Conservation (phyloP, 2,329 filamentous ascomycete genomes). For the Fusarium pseudoanthophilum region DNA sequence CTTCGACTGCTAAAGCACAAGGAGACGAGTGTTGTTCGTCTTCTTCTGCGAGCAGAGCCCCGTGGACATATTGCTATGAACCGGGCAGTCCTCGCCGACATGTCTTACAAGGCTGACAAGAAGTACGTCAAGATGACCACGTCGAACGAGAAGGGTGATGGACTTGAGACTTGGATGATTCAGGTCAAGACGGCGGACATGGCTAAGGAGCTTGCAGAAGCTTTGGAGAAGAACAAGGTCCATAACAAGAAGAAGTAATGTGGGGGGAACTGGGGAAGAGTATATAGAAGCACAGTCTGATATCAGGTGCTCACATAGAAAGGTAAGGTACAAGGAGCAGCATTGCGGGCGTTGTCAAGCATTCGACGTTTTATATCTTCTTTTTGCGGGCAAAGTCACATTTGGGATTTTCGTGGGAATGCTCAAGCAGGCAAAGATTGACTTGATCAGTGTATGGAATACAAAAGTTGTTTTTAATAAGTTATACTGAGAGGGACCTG, state of each 20-base stretch:
- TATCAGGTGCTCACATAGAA: conserved; percentile 41
- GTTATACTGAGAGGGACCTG: not conserved
- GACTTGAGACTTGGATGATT: conserved; percentile 76
- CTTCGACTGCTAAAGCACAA: conserved; percentile 80
- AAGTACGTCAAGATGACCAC: conserved; percentile 71
- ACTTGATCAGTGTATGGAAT: conserved; percentile 40
- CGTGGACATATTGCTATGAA: conserved; percentile 80
- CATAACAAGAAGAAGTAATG: conserved; percentile 64
- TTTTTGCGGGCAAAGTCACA: conserved; percentile 1
- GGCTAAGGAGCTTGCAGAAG: conserved; percentile 63
- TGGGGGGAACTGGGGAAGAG: conserved; percentile 23
- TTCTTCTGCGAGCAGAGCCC: conserved; percentile 80
- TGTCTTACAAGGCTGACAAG: conserved; percentile 69
- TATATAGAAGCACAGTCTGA: conserved; percentile 39
- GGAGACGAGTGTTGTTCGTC: conserved; percentile 70
- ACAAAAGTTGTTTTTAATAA: conserved; percentile 35
- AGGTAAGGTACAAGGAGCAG: conserved; percentile 41
- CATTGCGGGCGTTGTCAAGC: conserved; percentile 42
- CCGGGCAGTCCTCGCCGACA: conserved; percentile 68
- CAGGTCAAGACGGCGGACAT: conserved; percentile 74
- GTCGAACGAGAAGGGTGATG: conserved; percentile 66
- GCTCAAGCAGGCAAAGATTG: conserved; percentile 37
- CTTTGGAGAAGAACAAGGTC: conserved; percentile 64
- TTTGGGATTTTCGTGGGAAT: conserved; percentile 12
- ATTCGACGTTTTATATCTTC: conserved; percentile 33